Evolutionary conservation across 2,329 filamentous ascomycete genomes (phyloP).

Genomic region (Orbilia blumenaviensis): DNA sequence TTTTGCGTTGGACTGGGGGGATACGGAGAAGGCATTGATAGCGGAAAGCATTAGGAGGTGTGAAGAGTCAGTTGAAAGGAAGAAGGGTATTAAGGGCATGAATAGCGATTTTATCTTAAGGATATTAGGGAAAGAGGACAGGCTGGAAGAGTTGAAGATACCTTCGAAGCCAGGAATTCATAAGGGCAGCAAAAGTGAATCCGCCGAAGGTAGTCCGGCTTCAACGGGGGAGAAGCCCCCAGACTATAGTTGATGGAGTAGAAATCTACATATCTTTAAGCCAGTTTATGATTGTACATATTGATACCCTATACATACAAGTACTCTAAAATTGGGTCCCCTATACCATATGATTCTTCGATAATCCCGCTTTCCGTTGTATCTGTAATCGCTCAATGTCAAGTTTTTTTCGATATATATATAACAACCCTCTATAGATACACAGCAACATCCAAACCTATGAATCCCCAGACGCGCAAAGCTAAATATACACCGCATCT

Average conservation of each 20-base stretch:
- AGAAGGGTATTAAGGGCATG: conserved; percentile 3
- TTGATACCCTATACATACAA: not conserved
- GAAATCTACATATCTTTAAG: not conserved
- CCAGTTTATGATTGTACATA: not conserved
- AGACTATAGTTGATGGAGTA: not conserved
- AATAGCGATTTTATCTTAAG: conserved; percentile 22
- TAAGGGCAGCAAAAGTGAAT: not conserved
- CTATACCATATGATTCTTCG: too few relatives aligned
- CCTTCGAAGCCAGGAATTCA: not conserved
- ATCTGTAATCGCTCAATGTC: too few relatives aligned
- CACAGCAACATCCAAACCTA: not conserved
- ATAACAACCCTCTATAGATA: not conserved
- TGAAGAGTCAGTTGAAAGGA: not conserved
- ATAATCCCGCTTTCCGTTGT: too few relatives aligned
- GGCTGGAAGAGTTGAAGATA: not conserved
- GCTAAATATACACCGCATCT: not conserved
- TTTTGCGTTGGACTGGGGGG: conserved; percentile 27
- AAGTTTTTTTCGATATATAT: conserved; percentile 7
- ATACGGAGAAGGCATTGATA: not conserved
- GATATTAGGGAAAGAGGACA: conserved; percentile 5
- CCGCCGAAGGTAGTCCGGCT: not conserved
- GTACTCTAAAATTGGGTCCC: too few relatives aligned
- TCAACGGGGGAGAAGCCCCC: not conserved
- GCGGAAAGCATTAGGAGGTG: conserved; percentile 10
- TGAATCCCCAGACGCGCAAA: not conserved